A percentile compares a stretch with the other conserved stretches of the same genome.
Conservation (phyloP, 805 yeast genomes). For the Teunomyces stri region DNA sequence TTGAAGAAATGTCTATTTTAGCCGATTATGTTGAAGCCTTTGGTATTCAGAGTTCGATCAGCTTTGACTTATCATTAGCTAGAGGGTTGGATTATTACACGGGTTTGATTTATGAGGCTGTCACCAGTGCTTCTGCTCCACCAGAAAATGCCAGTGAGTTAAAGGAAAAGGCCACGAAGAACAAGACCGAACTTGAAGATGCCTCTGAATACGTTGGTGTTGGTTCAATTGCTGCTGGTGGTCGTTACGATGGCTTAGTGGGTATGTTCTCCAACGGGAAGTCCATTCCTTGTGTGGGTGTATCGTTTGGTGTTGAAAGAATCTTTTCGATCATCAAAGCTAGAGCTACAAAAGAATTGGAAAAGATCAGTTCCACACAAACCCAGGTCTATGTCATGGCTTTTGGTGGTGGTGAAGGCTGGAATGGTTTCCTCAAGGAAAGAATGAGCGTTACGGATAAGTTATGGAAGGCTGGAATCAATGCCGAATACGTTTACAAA, state of each 20-base stretch:
- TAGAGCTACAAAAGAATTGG: constrained; percentile 56
- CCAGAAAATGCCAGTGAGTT: constrained; percentile 74
- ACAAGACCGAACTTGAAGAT: constrained; percentile 69
- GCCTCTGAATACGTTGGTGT: constrained; percentile 97
- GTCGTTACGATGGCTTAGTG: constrained; percentile 93
- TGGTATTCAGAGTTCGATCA: constrained; percentile 61
- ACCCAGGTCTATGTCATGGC: constrained; percentile 97
- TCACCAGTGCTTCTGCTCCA: constrained; percentile 94
- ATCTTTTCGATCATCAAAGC: constrained; percentile 85
- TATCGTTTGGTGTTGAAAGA: constrained; percentile 96
- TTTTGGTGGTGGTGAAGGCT: constrained; percentile 95
- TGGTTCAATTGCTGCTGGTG: constrained; percentile 98
- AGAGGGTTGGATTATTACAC: constrained; percentile 98
- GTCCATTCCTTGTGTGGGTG: constrained; percentile 95
- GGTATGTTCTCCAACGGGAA: constrained; percentile 95
- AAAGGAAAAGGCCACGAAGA: constrained; percentile 42
- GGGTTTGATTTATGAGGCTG: constrained; percentile 95
- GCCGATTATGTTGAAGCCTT: constrained; percentile 82
- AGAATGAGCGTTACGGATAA: constrained; percentile 82
- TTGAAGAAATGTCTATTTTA: constrained; percentile 73
- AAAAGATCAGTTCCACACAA: constrained; percentile 72
- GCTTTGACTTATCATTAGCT: constrained; percentile 92
- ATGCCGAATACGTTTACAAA: constrained; percentile 88
- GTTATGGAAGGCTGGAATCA: constrained; percentile 87
- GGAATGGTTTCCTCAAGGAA: constrained; percentile 90